Base-by-base conservation (phyloP, 495 filamentous ascomycete species). In the Aspergillus affinis region DNA sequence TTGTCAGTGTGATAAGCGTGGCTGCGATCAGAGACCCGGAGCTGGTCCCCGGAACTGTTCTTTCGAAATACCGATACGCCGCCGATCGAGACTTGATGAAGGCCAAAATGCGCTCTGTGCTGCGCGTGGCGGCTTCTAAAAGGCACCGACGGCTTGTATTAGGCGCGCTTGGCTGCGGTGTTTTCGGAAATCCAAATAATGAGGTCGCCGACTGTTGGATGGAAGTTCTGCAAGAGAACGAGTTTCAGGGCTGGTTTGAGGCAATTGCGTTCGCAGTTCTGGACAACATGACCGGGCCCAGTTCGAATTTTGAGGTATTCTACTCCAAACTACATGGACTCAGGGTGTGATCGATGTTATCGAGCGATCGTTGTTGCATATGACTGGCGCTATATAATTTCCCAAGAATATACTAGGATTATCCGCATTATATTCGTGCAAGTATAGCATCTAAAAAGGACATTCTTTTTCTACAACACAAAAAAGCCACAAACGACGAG, bases 161-260 rank as follows among this genome's bases (percentile, higher is more conserved):
- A 2, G 87, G 88, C 0, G 87, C 87, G 0, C 73, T 89, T 70
- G 88, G 88, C 2, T 90, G 88, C 58, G 87, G 86, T 1, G 84
- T 77, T 3, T 89, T 87, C 69, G 62, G 56, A 6, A 87, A 89
- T 62, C 88, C 88, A 9, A 74, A 78, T 1, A 69, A 74, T 19
- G 84, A 84, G 65, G 81, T 90, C n/a, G 86, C 86, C 29, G 51
- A 76, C 30, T 84, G 82, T 29, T 91, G 85, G 79, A 50, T 60
- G 26, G 80, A 85, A 60, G 82, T 88, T 18, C 76, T 90, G 58
- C 27, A 59, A 36, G 84, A 86, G 60, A 65, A 69, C 19, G 75
- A 86, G 75, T 75, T 81, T 81, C 51, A 57, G 6, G 84, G 83
- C 4, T 63, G 77, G 69, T 78, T 71, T 58, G 66, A 74, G 13